A percentile compares a stretch with the other conserved stretches of the same genome.
Evolutionary conservation across 2,329 filamentous ascomycete species (phyloP).

Genomic region (Xylariaceae sp.): DNA sequence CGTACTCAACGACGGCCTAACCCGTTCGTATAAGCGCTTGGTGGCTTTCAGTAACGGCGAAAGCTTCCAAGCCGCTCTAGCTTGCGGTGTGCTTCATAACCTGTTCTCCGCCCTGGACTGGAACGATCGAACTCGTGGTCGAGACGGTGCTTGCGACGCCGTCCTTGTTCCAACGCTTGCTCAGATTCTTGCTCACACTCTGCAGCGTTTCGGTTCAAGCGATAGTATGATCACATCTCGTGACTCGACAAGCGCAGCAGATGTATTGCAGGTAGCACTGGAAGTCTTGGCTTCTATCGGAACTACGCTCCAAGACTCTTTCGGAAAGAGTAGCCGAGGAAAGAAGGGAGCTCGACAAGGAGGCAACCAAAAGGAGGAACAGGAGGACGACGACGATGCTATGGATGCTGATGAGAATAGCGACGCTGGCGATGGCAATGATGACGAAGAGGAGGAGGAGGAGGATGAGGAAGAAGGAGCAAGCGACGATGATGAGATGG

Average conservation of each 20-base stretch:
- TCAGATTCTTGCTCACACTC: conserved; percentile 34
- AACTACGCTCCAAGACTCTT: conserved; percentile 49
- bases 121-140: conserved; percentile 47
- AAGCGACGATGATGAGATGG: conserved; percentile 48
- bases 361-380: conserved; percentile 30
- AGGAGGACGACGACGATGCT: conserved; percentile 34
- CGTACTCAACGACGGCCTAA: conserved; percentile 46
- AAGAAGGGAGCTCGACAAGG: conserved; percentile 14
- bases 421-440: conserved; percentile 31
- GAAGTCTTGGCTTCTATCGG: conserved; percentile 62
- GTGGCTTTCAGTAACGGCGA: conserved; percentile 43
- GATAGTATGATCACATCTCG: conserved; percentile 31
- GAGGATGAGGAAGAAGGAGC: conserved; percentile 29
- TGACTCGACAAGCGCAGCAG: conserved; percentile 38
- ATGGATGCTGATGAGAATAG: conserved; percentile 37
- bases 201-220: conserved; percentile 34
- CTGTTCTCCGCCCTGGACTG: conserved; percentile 51
- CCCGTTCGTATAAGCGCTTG: conserved; percentile 46
- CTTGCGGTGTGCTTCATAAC: conserved; percentile 59
- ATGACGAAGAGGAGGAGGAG: conserved; percentile 32
- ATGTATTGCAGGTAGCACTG: conserved; percentile 50
- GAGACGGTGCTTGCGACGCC: conserved; percentile 47
- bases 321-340: conserved; percentile 39
- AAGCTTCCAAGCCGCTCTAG: conserved; percentile 47
- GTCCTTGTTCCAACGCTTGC: conserved; percentile 43